These are phyloP conservation scores for Kluyveromyces sp. DNA, from an alignment of 1,139 yeast species.

Conservation along the genomic window DNA sequence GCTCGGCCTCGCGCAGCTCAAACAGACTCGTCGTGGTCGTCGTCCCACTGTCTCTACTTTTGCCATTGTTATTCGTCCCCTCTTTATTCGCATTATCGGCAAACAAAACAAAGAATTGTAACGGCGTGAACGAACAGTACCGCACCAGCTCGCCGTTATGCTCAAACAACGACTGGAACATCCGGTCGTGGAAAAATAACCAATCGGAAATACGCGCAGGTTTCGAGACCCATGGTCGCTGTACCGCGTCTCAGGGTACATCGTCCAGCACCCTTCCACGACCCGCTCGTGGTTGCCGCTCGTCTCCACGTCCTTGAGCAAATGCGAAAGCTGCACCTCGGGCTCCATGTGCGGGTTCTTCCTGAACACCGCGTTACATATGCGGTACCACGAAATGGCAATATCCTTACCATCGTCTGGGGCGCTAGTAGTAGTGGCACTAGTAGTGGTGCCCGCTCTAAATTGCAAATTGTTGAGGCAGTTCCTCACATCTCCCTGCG, in stretches of 20 bases:
- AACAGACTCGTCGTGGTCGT: slow-evolving; percentile 18
- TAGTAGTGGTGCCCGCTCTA: too few species aligned
- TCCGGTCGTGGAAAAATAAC: slow-evolving; percentile 59
- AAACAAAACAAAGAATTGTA: slow-evolving; percentile 60
- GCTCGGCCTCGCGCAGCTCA: slow-evolving; percentile 19
- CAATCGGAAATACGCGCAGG: slow-evolving; percentile 69
- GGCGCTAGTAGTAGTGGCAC: too few species aligned
- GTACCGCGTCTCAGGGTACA: slow-evolving; percentile 46
- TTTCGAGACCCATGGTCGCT: slow-evolving; percentile 62
- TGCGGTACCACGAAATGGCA: slow-evolving; percentile 50
- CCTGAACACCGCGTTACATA: slow-evolving; percentile 48
- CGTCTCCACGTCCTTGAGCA: slow-evolving; percentile 43
- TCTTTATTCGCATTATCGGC: slow-evolving; percentile 44
- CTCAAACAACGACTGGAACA: slow-evolving; percentile 38
- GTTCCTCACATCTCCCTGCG: slow-evolving; percentile 82
- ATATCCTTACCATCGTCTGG: slow-evolving; percentile 41
- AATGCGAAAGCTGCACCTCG: slow-evolving; percentile 40
- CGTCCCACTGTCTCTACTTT: too few species aligned
- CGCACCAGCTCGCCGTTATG: slow-evolving; percentile 44
- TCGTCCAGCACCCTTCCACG: slow-evolving; percentile 63
- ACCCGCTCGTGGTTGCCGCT: slow-evolving; percentile 54
- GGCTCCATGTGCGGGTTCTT: slow-evolving; percentile 39
- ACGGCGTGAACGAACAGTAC: slow-evolving; percentile 50
- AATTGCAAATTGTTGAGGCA: slow-evolving; percentile 82
- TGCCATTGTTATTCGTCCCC: slow-evolving; percentile 21